Conservation (phyloP, 345 rosid genomes). For the Bretschneidera sinensis region DNA sequence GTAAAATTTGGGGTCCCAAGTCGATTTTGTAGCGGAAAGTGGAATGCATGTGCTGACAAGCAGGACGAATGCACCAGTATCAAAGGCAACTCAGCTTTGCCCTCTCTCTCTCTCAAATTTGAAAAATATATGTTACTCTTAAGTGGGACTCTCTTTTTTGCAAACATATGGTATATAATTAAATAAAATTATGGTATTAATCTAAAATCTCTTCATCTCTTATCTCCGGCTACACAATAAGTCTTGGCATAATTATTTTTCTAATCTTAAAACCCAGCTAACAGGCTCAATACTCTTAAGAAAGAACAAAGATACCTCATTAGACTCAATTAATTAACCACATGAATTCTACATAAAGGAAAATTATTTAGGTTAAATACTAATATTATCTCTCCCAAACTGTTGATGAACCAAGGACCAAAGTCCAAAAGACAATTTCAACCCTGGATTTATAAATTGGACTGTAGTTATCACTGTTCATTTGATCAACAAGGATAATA, state of each 20-base stretch:
- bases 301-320: too few relatives aligned
- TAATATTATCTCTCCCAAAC: too few relatives aligned
- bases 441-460: too few relatives aligned
- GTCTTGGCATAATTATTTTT: background rate
- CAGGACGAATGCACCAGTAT: conserved; percentile 54
- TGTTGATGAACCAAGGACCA: too few relatives aligned
- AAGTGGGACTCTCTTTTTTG: conserved; percentile 61
- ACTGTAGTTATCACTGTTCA: too few relatives aligned
- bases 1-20: conserved; percentile 66
- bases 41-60: conserved; percentile 95
- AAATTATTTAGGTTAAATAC: too few relatives aligned
- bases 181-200: background rate
- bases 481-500: background rate
- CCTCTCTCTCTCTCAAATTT: conserved; percentile 39
- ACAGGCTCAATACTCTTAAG: background rate
- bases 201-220: conserved; percentile 5
- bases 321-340: too few relatives aligned
- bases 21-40: conserved; percentile 85
- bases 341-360: too few relatives aligned
- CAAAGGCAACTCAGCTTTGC: conserved; percentile 80
- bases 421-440: too few relatives aligned
- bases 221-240: conserved; percentile 9
- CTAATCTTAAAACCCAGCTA: background rate
- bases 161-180: conserved; percentile 11
- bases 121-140: conserved; percentile 35